A percentile compares a stretch with the other conserved stretches of the same genome.
Evolutionary conservation across 305 asterid genomes (phyloP).

Genomic region (Plantago rigida): DNA sequence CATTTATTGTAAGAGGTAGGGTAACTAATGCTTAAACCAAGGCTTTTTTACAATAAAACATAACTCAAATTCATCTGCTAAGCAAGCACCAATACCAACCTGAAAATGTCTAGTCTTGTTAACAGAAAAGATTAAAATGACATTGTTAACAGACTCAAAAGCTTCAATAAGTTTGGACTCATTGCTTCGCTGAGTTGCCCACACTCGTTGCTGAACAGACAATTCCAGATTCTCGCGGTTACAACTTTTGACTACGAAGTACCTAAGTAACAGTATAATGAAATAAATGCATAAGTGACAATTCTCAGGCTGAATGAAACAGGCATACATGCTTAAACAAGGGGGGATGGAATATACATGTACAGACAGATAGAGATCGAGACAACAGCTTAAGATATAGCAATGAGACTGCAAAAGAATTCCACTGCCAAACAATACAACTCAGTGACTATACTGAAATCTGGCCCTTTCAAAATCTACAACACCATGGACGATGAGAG

Average conservation of each 20-base stretch:
- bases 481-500: not conserved
- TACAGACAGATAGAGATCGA: not conserved
- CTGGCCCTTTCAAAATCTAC: not conserved
- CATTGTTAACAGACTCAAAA: constrained; percentile 86
- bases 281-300: constrained; percentile 22
- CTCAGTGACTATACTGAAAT: not conserved
- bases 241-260: constrained; percentile 96
- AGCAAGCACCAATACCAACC: constrained; percentile 38
- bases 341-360: not conserved
- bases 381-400: not conserved
- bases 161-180: constrained; percentile 97
- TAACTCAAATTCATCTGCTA: constrained; percentile 15
- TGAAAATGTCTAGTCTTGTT: constrained; percentile 93
- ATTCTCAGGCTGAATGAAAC: constrained; percentile 16
- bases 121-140: constrained; percentile 81
- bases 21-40: not conserved
- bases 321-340: not conserved
- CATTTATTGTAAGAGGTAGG: constrained; percentile 1
- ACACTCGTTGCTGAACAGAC: constrained; percentile 92
- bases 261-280: constrained; percentile 49
- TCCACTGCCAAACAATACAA: not conserved
- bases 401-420: not conserved
- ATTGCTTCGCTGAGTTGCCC: constrained; percentile 98
- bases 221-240: constrained; percentile 92
- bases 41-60: not conserved